Evolutionary conservation across 768 basidiomycete species (phyloP), one percentile per base, ranked within the genome.

Genomic region (Agaricus sinodeliciosus): DNA sequence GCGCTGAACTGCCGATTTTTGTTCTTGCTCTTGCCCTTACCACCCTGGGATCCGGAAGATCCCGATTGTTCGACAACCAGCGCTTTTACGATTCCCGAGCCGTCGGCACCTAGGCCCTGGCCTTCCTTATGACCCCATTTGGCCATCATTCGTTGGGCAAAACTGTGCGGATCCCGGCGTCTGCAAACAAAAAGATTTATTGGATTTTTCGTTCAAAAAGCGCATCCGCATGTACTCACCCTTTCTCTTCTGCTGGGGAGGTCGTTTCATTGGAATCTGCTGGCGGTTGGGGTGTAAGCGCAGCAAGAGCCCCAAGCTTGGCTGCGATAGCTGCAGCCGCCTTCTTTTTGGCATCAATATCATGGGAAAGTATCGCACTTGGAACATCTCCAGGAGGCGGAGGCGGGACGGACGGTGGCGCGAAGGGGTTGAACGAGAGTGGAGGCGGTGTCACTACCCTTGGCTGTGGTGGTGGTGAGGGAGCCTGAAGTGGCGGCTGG

Each of bases 91-190:
- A 98, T 94, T 1, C 94, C 94, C 2, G 78, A 77, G 7, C 84
- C 89, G 55, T 89, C 82, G 0, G 79, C 85, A 31, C 95, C 95
- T 1, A 97, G 77, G 9, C 94, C 94, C 68, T 93, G 85, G 1
- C 95, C 95, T 65, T 91, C 90, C 64, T 90, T 88, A 65, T 96
- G 92, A 0, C 94, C 94, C 90, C 89, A 94, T 70, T 94, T 96
- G 2, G 89, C 90, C 93, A 96, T 95, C 59, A 95, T 64, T 31
- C 89, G 84, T 11, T 85, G 84, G 28, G 91, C 91, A 60, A 94
- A 92, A 11, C 78, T 79, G 51, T 82, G 84, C 0, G 83, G 81
- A 57, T 89, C 82, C 36, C 81, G 72, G 49, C 76, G 75, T 46
- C 18, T 31, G 34, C 2, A 55, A 3, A 41, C 11, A 26, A 49